Conservation (phyloP, 2,329 filamentous ascomycete species). For the Colletotrichum eleusines region DNA sequence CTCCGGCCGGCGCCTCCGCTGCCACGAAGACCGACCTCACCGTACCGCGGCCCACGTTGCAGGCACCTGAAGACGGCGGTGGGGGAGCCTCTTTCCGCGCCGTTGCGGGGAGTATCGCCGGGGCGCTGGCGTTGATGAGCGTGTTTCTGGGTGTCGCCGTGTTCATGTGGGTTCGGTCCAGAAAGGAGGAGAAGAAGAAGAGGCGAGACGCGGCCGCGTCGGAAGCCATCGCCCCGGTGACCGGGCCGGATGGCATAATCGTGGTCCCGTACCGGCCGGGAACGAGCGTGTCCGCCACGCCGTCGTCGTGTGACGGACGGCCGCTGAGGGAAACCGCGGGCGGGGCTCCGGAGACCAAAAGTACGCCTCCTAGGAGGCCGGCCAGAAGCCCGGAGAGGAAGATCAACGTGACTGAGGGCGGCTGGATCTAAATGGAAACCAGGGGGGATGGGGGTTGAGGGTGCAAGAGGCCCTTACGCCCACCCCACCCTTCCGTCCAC, state of each 20-base stretch:
- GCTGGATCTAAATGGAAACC: background rate
- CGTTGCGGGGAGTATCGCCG: conserved; percentile 17
- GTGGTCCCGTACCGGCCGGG: background rate
- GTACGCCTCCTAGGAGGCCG: background rate
- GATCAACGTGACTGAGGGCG: conserved; percentile 5
- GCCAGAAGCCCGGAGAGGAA: background rate
- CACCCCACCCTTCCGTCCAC: rapidly evolving
- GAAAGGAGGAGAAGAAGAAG: conserved; percentile 1
- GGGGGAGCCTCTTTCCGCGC: background rate
- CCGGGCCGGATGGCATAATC: background rate
- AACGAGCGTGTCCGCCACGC: background rate
- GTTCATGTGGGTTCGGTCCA: conserved; percentile 6
- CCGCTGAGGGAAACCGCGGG: background rate
- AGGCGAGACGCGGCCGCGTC: background rate
- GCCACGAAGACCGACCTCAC: background rate
- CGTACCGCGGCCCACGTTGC: background rate
- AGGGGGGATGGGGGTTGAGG: too few relatives aligned
- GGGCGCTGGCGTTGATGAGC: conserved; percentile 27
- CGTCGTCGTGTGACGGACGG: background rate
- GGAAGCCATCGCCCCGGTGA: background rate
- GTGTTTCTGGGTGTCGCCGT: background rate
- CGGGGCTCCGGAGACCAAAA: too few relatives aligned
- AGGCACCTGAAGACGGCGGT: too few relatives aligned
- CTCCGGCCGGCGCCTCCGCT: background rate
- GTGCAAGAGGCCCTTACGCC: too few relatives aligned